These are phyloP conservation scores for Tylopilus intermedius DNA, from an alignment of 768 basidiomycete species.

Conservation along the genomic window DNA sequence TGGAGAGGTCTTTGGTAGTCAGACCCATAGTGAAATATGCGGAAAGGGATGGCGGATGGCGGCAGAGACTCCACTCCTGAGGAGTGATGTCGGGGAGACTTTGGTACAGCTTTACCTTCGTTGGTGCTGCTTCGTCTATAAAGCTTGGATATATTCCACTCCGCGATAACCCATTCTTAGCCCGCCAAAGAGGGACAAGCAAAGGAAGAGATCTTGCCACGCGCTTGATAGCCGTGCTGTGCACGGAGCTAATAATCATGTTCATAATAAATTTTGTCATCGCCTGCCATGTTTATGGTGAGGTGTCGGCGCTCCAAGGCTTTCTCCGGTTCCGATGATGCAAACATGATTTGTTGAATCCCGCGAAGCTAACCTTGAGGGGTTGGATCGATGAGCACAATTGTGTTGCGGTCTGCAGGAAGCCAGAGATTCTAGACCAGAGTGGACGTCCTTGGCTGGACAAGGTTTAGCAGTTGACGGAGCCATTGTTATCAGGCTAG, in stretches of 20 bases:
- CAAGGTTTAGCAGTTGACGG: slow-evolving; percentile 3
- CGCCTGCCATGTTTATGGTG: slow-evolving; percentile 23
- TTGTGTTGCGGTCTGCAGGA: neutral
- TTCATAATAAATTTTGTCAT: slow-evolving; percentile 17
- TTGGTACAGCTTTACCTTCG: slow-evolving; percentile 14
- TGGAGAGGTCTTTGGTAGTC: slow-evolving; percentile 23
- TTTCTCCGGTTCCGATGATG: slow-evolving; percentile 25
- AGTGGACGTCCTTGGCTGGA: neutral
- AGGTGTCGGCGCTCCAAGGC: slow-evolving; percentile 26
- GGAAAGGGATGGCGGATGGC: slow-evolving; percentile 5
- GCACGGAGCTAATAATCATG: slow-evolving; percentile 24
- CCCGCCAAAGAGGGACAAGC: slow-evolving; percentile 18
- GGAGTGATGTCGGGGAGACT: slow-evolving; percentile 12
- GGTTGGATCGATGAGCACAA: neutral
- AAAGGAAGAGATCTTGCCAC: slow-evolving; percentile 25
- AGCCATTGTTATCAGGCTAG: slow-evolving; percentile 2
- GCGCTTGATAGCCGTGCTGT: slow-evolving; percentile 31
- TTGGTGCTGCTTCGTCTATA: slow-evolving; percentile 23
- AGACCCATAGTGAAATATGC: slow-evolving; percentile 25
- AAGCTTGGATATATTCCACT: slow-evolving; percentile 21
- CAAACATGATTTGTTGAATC: slow-evolving; percentile 8
- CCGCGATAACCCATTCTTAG: slow-evolving; percentile 24
- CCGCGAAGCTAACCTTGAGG: slow-evolving; percentile 24
- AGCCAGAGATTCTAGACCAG: neutral
- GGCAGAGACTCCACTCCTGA: slow-evolving; percentile 5